Base-by-base conservation (phyloP, 495 filamentous ascomycete genomes). In the Rostrohypoxylon terebratum region DNA sequence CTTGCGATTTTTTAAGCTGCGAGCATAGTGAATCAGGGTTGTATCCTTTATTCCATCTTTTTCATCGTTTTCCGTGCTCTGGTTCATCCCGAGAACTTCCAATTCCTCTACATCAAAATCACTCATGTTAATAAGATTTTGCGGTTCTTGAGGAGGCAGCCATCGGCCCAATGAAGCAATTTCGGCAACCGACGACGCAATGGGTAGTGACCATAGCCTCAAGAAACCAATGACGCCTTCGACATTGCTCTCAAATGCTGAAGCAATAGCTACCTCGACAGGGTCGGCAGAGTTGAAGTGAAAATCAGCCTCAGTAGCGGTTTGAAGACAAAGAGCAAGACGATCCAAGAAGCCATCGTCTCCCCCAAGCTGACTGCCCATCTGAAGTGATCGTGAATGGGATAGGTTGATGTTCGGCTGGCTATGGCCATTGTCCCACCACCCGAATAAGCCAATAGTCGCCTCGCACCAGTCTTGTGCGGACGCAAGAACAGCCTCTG, bases 391-490 rank as follows among this genome's bases (percentile, higher is more conserved):
- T 73, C 79, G 79, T 16, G 83, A 83, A 60, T 77, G 75, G 23
- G 82, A 82, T 13, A 84, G 55, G 31, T 59, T 45, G 31, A 73
- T 63, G 65, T 75, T 76, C 4, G 81, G 79, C 16, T 85, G 82
- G 16, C 90, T 85, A 59, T 90, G 89, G 14, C 92, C 87, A 38
- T 94, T 92, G 77, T 94, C 89, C 93, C 94, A 96, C 94, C 94
- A 97, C 0, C 90, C 89, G 9, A 93, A 91, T 50, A 97, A 79
- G 3, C 89, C 90, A 54, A 96, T 79, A 1, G 91, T 90, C 0
- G 93, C 93, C 79, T 98, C 94, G 50, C 94, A 85, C 94, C 94
- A 98, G 77, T 96, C 93, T 71, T 92, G 86, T 9, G 93, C 84
- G 51, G 86, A 81, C 34, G 86, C 85, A 38, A 94, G 82, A 68